Evolutionary conservation across 2,329 filamentous ascomycete species (phyloP).

Genomic region (Fusarium kyushuense): DNA sequence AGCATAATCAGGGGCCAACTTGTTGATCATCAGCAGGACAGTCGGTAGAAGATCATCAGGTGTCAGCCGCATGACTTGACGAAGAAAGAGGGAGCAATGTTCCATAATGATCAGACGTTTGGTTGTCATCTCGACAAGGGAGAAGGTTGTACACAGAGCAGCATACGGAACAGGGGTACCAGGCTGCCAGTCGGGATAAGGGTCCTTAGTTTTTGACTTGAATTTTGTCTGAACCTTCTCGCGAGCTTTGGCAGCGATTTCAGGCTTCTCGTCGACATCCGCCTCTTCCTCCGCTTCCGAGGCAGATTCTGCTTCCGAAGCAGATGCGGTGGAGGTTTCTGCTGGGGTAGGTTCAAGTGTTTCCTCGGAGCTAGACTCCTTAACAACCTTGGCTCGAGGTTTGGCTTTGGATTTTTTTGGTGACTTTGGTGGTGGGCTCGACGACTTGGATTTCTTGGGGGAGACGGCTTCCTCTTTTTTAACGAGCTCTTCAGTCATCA

Average conservation of each 20-base stretch:
- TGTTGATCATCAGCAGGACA: conserved; percentile 96
- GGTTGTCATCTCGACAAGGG: conserved; percentile 91
- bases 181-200: conserved; percentile 95
- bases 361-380: conserved; percentile 28
- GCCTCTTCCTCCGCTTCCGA: conserved; percentile 55
- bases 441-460: conserved; percentile 36
- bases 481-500: conserved; percentile 54
- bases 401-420: conserved; percentile 28
- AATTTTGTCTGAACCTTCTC: conserved; percentile 84
- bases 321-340: conserved; percentile 49
- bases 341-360: conserved; percentile 47
- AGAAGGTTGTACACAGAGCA: conserved; percentile 93
- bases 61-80: conserved; percentile 92
- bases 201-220: conserved; percentile 75
- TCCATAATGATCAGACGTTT: conserved; percentile 90
- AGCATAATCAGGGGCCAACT: conserved; percentile 94
- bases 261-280: conserved; percentile 73
- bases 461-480: conserved; percentile 33
- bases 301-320: conserved; percentile 51
- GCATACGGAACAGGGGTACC: conserved; percentile 93
- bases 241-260: conserved; percentile 78
- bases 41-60: conserved; percentile 89
- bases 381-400: conserved; percentile 27
- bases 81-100: conserved; percentile 89
- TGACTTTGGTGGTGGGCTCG: conserved; percentile 36